Evolutionary conservation across 768 basidiomycete genomes (phyloP), one percentile per base, ranked within the genome.

Genomic region (Agaricus blazei): DNA sequence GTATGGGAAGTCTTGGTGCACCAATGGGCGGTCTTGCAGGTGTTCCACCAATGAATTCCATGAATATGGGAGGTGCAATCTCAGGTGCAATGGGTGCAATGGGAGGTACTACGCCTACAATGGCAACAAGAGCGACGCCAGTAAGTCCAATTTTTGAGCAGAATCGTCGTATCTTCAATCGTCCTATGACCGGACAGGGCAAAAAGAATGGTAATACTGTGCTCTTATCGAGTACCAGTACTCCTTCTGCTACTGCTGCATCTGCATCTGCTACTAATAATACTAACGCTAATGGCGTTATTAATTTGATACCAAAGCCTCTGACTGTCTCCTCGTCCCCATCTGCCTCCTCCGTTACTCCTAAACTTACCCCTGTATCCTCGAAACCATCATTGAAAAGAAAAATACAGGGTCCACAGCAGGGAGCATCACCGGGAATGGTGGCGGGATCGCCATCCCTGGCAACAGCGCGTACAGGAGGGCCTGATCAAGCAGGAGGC

Each of bases 321-420:
- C 64, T 64, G 12, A 59, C 65, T 11, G 70, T 73, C 31, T 68
- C 74, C 12, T 41, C 40, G 34, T 34, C 34, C 34, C 34, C 2
- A 34, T 34, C 34, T 34, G 34, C 34, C 40, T 41, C 40, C 19
- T 41, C 40, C 40, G 40, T 41, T 41, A 41, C 40, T 41, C 40
- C 40, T 41, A 41, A 41, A 41, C 40, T 41, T 63, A 80, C 82
- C 29, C 78, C 83, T 3, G 71, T 80, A 9, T 62, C 80, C 68
- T 52, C 74, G 36, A 68, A 73, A 62, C 70, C 80, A 47, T 70
- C 79, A 27, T 68, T 83, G 64, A 86, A 85, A 67, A 75, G 84
- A 63, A 85, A 84, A 56, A 72, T 74, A 54, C 67, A 66, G 34
- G 66, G 69, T 19, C 74, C 73, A 36, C 65, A 71, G 12, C 67